Evolutionary conservation across 352 stramenopile genomes (phyloP).

Genomic region (Phytophthora palmivora): DNA sequence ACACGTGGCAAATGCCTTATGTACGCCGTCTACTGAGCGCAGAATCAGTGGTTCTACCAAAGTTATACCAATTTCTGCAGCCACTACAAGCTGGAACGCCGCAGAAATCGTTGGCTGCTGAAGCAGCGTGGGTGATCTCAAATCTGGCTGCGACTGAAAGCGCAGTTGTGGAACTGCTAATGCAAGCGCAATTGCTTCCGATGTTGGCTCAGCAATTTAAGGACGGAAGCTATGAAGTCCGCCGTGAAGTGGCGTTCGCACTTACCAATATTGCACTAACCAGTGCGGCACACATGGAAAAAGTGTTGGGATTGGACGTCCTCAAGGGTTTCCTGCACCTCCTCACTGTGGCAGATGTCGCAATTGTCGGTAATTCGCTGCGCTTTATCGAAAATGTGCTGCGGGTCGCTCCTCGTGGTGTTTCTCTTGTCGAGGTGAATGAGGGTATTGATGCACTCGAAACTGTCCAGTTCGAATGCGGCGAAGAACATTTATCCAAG

Average conservation of each 20-base stretch:
- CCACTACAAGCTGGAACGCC: conserved; percentile 16
- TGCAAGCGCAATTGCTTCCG: conserved; percentile 60
- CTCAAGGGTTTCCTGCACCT: conserved; percentile 65
- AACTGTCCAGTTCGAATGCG: conserved; percentile 74
- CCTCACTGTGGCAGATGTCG: conserved; percentile 64
- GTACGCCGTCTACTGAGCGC: conserved; percentile 48
- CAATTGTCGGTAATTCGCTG: conserved; percentile 79
- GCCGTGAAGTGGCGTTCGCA: conserved; percentile 77
- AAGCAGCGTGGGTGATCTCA: conserved; percentile 82
- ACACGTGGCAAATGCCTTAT: conserved; percentile 76
- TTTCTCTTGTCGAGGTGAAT: conserved; percentile 62
- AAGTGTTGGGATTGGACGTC: conserved; percentile 67
- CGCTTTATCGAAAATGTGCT: conserved; percentile 85
- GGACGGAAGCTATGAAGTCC: conserved; percentile 68
- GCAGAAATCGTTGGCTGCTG: conserved; percentile 53
- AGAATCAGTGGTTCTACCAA: conserved; percentile 65
- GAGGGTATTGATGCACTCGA: conserved; percentile 85
- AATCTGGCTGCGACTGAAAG: conserved; percentile 72
- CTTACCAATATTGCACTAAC: conserved; percentile 81
- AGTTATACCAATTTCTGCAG: conserved; percentile 66
- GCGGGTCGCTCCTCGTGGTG: conserved; percentile 57
- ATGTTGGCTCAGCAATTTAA: conserved; percentile 69
- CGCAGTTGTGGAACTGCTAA: conserved; percentile 59
- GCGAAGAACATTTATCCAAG: conserved; percentile 62
- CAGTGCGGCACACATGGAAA: conserved; percentile 49